A percentile compares a stretch with the other conserved stretches of the same genome.
Conservation (phyloP, 495 filamentous ascomycete species). For the Trichocladium uniseriatum region DNA sequence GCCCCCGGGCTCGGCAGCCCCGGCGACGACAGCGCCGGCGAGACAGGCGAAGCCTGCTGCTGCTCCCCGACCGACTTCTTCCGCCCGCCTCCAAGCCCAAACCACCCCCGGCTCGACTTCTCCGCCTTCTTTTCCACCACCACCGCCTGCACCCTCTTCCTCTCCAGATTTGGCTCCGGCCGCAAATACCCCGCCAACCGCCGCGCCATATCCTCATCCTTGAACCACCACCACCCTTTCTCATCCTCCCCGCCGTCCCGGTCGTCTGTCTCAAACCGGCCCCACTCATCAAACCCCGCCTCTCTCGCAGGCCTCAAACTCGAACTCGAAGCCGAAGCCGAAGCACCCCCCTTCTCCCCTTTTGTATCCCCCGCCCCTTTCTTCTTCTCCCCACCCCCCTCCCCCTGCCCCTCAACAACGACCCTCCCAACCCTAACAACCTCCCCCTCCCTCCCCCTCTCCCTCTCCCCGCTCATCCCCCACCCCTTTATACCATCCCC, state of each 20-base stretch:
- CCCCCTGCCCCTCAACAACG: neutral
- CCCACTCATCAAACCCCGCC: slow-evolving; percentile 33
- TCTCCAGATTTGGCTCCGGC: slow-evolving; percentile 25
- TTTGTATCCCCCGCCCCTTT: slow-evolving; percentile 26
- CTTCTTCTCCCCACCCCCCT: slow-evolving; percentile 15
- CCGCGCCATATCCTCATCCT: slow-evolving; percentile 38
- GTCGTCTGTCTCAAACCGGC: slow-evolving; percentile 26
- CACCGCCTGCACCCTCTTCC: slow-evolving; percentile 19
- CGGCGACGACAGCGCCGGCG: slow-evolving; percentile 1
- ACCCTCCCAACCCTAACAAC: slow-evolving; percentile 27
- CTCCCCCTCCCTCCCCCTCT: slow-evolving; percentile 32
- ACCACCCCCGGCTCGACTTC: slow-evolving; percentile 1
- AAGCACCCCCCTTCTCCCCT: neutral
- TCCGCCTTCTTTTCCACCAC: slow-evolving; percentile 19
- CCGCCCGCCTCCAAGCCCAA: slow-evolving; percentile 10
- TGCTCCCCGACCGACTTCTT: slow-evolving; percentile 9
- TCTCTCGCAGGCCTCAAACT: slow-evolving; percentile 1
- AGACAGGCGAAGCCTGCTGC: no score
- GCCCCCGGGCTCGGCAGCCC: neutral
- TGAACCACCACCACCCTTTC: slow-evolving; percentile 29
- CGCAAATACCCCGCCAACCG: slow-evolving; percentile 37
- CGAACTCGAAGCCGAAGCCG: no score
- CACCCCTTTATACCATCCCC: slow-evolving; percentile 22
- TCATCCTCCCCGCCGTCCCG: neutral
- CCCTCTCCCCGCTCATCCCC: slow-evolving; percentile 25